A percentile compares a stretch with the other conserved stretches of the same genome.
phyloP scores from a whole-genome alignment of 345 rosid genomes.

The Populus euphratica region DNA sequence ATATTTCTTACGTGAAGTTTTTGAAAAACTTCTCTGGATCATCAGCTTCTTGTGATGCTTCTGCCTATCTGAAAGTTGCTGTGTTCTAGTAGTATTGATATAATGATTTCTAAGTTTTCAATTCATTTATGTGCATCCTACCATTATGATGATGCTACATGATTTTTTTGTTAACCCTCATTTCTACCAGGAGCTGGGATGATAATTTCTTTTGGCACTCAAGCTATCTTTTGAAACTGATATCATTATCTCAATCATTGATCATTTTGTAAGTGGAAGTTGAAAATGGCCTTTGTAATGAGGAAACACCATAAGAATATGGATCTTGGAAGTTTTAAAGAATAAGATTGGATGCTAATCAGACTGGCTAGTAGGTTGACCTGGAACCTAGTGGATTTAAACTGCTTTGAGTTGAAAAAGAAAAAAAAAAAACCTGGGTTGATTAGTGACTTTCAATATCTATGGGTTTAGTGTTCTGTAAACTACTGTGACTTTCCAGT shows the following conservation, averaged over 20 bases:
- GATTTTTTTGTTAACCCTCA: not conserved
- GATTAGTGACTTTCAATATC: too few species aligned
- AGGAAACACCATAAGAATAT: not conserved
- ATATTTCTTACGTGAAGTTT: not conserved
- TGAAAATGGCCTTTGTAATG: not conserved
- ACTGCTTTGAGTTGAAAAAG: too few species aligned
- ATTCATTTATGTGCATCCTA: not conserved
- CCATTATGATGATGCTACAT: not conserved
- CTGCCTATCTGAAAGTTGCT: not conserved
- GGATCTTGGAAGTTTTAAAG: not conserved
- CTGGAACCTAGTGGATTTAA: too few species aligned
- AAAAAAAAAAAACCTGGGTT: too few species aligned
- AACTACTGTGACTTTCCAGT: too few species aligned
- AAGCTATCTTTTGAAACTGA: not conserved
- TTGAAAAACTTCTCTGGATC: not conserved
- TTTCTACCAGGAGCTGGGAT: not conserved
- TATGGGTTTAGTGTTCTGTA: too few species aligned
- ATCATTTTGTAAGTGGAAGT: not conserved
- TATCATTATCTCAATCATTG: not conserved
- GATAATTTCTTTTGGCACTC: not conserved
- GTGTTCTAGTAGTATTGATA: not conserved
- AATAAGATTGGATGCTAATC: not conserved
- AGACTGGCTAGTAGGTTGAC: too few species aligned
- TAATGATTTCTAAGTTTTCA: not conserved
- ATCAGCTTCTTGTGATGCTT: conserved; percentile 1